Conservation (phyloP, 2,329 filamentous ascomycete species). For the Claviceps sp. region DNA sequence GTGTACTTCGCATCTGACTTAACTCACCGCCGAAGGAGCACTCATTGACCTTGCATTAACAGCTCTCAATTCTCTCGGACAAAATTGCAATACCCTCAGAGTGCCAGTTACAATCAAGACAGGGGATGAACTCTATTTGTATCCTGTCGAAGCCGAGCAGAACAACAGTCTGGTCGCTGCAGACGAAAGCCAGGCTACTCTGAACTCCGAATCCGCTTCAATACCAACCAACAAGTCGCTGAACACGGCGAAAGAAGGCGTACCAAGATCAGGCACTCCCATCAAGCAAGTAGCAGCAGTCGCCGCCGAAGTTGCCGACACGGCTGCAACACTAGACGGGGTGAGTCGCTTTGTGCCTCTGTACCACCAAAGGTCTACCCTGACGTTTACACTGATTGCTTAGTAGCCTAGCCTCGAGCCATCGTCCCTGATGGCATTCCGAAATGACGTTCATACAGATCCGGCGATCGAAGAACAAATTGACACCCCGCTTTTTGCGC, state of each 20-base stretch:
- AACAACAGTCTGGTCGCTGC: neutral
- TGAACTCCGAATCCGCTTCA: constrained; percentile 1
- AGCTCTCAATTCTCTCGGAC: constrained; percentile 6
- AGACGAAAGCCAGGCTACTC: neutral
- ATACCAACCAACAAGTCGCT: constrained; percentile 14
- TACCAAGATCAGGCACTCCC: constrained; percentile 21
- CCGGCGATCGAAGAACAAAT: constrained; percentile 1
- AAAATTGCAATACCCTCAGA: constrained; percentile 9
- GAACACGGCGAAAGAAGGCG: constrained; percentile 1
- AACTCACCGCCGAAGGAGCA: neutral
- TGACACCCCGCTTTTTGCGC: constrained; percentile 29
- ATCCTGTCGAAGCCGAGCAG: constrained; percentile 6
- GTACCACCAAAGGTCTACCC: constrained; percentile 2
- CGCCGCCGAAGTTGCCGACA: constrained; percentile 31
- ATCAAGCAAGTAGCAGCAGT: constrained; percentile 27
- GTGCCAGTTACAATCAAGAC: constrained; percentile 8
- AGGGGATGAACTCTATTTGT: neutral
- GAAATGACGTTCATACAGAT: neutral
- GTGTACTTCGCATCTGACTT: neutral
- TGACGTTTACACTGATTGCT: constrained; percentile 9
- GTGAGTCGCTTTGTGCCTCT: constrained; percentile 7
- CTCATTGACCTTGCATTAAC: neutral
- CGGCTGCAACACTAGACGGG: constrained; percentile 24
- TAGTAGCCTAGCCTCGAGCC: constrained; percentile 8
- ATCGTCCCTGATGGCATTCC: neutral